Percentiles rank a stretch among this genome's conserved stretches.
These are phyloP conservation scores for Cytospora chrysosperma DNA, from an alignment of 2,329 filamentous ascomycete species.

Conservation along the genomic window DNA sequence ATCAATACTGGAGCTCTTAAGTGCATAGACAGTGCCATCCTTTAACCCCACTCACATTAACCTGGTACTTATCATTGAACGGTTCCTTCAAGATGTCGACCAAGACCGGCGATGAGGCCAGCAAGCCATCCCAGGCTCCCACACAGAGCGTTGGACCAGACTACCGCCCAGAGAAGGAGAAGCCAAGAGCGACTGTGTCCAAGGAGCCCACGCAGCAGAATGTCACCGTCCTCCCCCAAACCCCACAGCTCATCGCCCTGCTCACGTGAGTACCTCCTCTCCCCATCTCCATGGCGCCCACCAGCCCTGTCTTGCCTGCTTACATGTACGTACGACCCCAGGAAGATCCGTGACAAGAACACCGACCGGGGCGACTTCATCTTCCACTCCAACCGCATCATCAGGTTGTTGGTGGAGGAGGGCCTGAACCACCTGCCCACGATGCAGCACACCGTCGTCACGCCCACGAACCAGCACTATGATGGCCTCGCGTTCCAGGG, in stretches of 20 bases:
- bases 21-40: constrained; percentile 19
- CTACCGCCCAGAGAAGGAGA: constrained; percentile 73
- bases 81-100: constrained; percentile 19
- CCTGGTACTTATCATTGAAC: background rate
- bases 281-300: background rate
- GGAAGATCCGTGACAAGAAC: constrained; percentile 90
- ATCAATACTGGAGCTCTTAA: constrained; percentile 6
- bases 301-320: background rate
- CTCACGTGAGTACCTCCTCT: constrained; percentile 76
- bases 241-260: constrained; percentile 93
- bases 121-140: constrained; percentile 31
- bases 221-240: constrained; percentile 87
- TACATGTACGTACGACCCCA: constrained; percentile 42
- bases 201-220: constrained; percentile 78
- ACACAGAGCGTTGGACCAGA: constrained; percentile 74
- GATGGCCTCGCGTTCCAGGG: constrained; percentile 92
- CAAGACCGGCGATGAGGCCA: constrained; percentile 11
- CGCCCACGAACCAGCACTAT: constrained; percentile 85
- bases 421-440: constrained; percentile 95
- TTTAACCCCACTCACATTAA: constrained; percentile 18
- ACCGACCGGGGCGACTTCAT: constrained; percentile 96
- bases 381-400: constrained; percentile 98
- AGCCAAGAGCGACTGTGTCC: constrained; percentile 86
- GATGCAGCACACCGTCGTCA: constrained; percentile 83
- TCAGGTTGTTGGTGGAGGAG: constrained; percentile 93